Percentiles rank a stretch among this genome's conserved stretches.
phyloP scores from a whole-genome alignment of 176 grass and related monocot genomes.

The maize (Zea mays) region Zm-B73-REFERENCE-NAM-5.0 NC_050104.1:151105501-151106000 shows the following conservation, averaged over 20 bases:
- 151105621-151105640: background rate
- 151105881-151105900: slow-evolving; percentile 27
- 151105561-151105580: slow-evolving; percentile 59
- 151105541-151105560: slow-evolving; percentile 96
- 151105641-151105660: too few species aligned
- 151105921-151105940: slow-evolving; percentile 35
- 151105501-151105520: slow-evolving; percentile 89
- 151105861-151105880: slow-evolving; percentile 57
- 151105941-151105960: background rate
- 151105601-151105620: background rate
- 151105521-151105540: slow-evolving; percentile 93
- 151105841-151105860: slow-evolving; percentile 58
- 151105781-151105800: slow-evolving; percentile 49
- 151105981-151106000: slow-evolving; percentile 43
- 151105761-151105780: slow-evolving; percentile 41
- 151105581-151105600: background rate
- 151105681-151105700: too few species aligned
- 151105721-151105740: slow-evolving; percentile 31
- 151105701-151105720: slow-evolving; percentile 23
- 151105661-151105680: too few species aligned
- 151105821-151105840: slow-evolving; percentile 75
- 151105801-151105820: slow-evolving; percentile 62
- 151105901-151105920: slow-evolving; percentile 21
- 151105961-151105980: slow-evolving; percentile 36
- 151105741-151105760: slow-evolving; percentile 28